Evolutionary conservation across 257 asterid species (phyloP).

Genomic region (Lantana camara): DNA sequence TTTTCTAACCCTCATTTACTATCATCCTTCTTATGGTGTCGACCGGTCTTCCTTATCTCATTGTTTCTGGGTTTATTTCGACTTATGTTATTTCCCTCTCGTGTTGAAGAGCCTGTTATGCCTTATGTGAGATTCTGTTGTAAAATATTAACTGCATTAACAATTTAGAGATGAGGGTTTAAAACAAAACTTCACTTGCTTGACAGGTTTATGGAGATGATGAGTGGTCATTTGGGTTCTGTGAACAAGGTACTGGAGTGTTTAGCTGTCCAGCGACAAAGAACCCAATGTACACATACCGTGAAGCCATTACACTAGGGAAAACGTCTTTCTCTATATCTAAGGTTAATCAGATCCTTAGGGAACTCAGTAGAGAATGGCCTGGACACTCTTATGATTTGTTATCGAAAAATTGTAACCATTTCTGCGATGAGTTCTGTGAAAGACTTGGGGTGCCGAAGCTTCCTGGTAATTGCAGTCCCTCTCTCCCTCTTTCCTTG

Average conservation of each 20-base stretch:
- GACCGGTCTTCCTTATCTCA: not conserved
- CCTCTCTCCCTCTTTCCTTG: conserved; percentile 14
- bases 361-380: conserved; percentile 99
- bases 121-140: not conserved
- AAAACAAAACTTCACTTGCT: conserved; percentile 8
- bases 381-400: conserved; percentile 90
- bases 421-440: conserved; percentile 91
- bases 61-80: not conserved
- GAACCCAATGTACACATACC: conserved; percentile 95
- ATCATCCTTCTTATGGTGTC: not conserved
- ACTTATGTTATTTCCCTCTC: conserved; percentile 4
- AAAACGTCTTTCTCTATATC: conserved; percentile 58
- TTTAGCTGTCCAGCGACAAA: conserved; percentile 84
- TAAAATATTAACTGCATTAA: conserved; percentile 5
- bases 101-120: conserved; percentile 14
- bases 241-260: conserved; percentile 96
- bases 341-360: conserved; percentile 85
- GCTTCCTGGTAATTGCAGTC: conserved; percentile 75
- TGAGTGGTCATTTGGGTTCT: conserved; percentile 98
- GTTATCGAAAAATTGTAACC: conserved; percentile 93
- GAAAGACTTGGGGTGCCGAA: conserved; percentile 94
- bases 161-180: conserved; percentile 3
- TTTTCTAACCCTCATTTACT: not conserved
- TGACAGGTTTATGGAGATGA: conserved; percentile 74
- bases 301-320: conserved; percentile 81